These are phyloP conservation scores for Phlegmacium glaucopus DNA, from an alignment of 768 basidiomycete genomes.

Conservation along the genomic window DNA sequence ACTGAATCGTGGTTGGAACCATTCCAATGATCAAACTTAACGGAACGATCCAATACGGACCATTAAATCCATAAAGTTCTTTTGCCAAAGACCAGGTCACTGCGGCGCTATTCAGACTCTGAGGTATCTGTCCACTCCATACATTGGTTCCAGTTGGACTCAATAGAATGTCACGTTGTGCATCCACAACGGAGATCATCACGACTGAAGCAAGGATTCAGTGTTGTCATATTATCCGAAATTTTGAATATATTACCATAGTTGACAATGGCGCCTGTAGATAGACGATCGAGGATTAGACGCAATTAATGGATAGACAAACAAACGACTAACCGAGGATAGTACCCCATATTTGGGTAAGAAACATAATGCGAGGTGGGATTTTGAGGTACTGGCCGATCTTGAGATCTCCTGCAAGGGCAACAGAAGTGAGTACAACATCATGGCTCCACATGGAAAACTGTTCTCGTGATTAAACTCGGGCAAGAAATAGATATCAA, in stretches of 20 bases:
- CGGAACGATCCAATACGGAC: conserved; percentile 56
- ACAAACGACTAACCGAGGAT: conserved; percentile 39
- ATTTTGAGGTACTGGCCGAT: conserved; percentile 70
- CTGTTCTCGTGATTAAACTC: conserved; percentile 22
- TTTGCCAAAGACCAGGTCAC: conserved; percentile 66
- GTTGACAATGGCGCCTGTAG: conserved; percentile 32
- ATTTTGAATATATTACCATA: conserved; percentile 27
- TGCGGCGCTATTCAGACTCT: conserved; percentile 53
- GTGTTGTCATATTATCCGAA: not conserved
- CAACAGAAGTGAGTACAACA: conserved; percentile 51
- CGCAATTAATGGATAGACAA: not conserved
- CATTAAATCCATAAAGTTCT: conserved; percentile 48
- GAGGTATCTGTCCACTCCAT: conserved; percentile 54
- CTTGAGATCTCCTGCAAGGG: conserved; percentile 60
- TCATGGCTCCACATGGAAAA: conserved; percentile 71
- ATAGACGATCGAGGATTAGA: not conserved
- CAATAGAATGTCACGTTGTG: conserved; percentile 52
- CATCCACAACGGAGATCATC: conserved; percentile 51
- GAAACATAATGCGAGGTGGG: conserved; percentile 63
- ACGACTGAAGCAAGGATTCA: conserved; percentile 38
- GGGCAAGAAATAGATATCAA: not conserved
- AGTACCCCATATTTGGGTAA: conserved; percentile 65
- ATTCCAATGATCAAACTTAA: conserved; percentile 52
- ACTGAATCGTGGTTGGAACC: conserved; percentile 49
- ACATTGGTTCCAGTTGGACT: conserved; percentile 54